Evolutionary conservation across 2,329 filamentous ascomycete species (phyloP).

Genomic region (Cryphonectria nitschkei): DNA sequence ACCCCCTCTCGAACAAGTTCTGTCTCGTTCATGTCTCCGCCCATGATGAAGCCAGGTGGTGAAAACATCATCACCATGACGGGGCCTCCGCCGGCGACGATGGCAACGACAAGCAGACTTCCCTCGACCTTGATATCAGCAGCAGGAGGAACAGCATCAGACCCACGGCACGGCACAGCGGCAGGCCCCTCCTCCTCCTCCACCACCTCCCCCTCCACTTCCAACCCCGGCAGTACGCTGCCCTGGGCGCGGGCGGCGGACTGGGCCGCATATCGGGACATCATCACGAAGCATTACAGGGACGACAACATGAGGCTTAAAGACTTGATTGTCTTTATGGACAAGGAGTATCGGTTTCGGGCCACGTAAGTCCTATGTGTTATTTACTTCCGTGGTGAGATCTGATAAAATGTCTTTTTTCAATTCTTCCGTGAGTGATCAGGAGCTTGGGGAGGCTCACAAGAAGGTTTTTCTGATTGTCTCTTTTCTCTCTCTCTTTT

Average conservation of each 20-base stretch:
- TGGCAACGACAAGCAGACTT: neutral
- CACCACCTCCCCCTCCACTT: neutral
- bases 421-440: no score
- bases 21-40: no score
- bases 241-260: slow-evolving; percentile 19
- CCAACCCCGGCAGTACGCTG: neutral
- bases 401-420: no score
- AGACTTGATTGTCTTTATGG: slow-evolving; percentile 23
- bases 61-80: neutral
- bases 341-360: slow-evolving; percentile 20
- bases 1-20: neutral
- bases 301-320: slow-evolving; percentile 25
- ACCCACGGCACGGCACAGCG: neutral
- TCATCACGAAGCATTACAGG: slow-evolving; percentile 20
- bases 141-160: neutral
- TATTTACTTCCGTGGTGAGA: neutral
- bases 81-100: neutral
- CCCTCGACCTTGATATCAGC: no score
- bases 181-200: neutral
- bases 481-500: neutral
- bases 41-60: neutral
- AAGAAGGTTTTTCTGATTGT: neutral
- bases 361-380: slow-evolving; percentile 16
- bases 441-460: neutral
- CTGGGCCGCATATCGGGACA: slow-evolving; percentile 18